These are phyloP conservation scores for Fusarium oligoseptatum DNA, from an alignment of 2,329 filamentous ascomycete genomes.

Conservation along the genomic window DNA sequence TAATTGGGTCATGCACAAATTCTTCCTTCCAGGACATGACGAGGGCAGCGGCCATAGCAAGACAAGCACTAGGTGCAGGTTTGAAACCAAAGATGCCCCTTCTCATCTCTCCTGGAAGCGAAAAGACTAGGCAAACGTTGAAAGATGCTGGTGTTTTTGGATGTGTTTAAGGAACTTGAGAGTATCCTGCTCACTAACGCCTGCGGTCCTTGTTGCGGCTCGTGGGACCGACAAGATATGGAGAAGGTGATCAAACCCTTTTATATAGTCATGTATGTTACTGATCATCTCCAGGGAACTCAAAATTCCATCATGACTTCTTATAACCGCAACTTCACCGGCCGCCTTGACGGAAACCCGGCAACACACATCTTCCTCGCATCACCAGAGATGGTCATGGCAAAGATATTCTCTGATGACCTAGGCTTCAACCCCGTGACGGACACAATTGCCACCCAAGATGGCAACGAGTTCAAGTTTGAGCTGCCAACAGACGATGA, in stretches of 20 bases:
- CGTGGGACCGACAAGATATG: slow-evolving; percentile 94
- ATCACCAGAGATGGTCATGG: slow-evolving; percentile 90
- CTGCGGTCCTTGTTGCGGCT: slow-evolving; percentile 92
- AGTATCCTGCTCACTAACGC: slow-evolving; percentile 94
- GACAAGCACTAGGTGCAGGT: slow-evolving; percentile 66
- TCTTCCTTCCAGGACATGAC: slow-evolving; percentile 99
- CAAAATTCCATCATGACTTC: slow-evolving; percentile 98
- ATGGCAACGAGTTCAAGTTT: slow-evolving; percentile 96
- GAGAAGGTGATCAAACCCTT: slow-evolving; percentile 64
- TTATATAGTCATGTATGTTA: too few relatives aligned
- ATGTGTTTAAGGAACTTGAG: slow-evolving; percentile 87
- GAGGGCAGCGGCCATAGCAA: slow-evolving; percentile 68
- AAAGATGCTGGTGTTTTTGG: slow-evolving; percentile 81
- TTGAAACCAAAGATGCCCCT: slow-evolving; percentile 91
- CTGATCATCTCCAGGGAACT: slow-evolving; percentile 71
- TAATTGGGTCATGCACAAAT: slow-evolving; percentile 99
- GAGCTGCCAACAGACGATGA: slow-evolving; percentile 33
- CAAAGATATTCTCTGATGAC: slow-evolving; percentile 84
- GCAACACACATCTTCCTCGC: slow-evolving; percentile 94
- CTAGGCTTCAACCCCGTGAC: slow-evolving; percentile 96
- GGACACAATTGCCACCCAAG: slow-evolving; percentile 91
- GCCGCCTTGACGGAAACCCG: slow-evolving; percentile 95
- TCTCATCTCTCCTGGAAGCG: slow-evolving; percentile 92
- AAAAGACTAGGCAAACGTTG: not conserved
- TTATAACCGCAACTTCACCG: slow-evolving; percentile 99